Base-by-base conservation (phyloP, 176 grass and related monocot species). In the Secale cereale region DNA sequence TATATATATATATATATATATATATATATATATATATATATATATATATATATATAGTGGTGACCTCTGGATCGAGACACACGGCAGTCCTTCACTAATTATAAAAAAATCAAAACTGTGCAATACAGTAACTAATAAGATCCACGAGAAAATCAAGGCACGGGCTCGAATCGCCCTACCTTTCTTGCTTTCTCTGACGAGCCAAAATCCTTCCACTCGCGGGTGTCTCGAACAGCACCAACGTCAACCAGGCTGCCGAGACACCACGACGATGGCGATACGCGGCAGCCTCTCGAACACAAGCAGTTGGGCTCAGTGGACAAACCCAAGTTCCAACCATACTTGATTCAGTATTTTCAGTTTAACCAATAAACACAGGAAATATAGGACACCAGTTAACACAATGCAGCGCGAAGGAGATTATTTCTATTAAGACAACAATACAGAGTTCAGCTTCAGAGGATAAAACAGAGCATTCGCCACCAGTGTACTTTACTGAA, bases 151-250 rank as follows among this genome's bases (percentile, higher is more conserved):
- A 75, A 81, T 31, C 11, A 76, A 59, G 10, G 3, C 11, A 63
- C 0, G 40, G 13, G 25, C 45, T 52, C 52, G 45, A 33, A 85
- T 23, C 7, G 26, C 74, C 62, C 48, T 0, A 97, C 90, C 92
- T 92, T 85, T 90, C 90, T 94, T 15, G 92, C 88, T 17, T 81
- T 77, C 4, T 89, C 94, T 43, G 94, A 88, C 25, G 90, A 87
- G 15, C 80, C 28, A 13, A 97, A 97, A 26, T 86, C 86, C 81
- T 94, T 92, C 90, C 92, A 92, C 92, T 92, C 81, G 94, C 92
- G 14, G 92, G 92, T 4, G 94, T 97, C 72, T 94, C 94, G 66
- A 97, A 97, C 65, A 97, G 60, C 46, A 50, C 45, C 46, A 50
- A 50, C 46, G 17, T 6, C 4, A 14, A 14, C 41, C 41, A 50